Conservation (phyloP, 441 rosid genomes). For the Populus hybrid region DNA sequence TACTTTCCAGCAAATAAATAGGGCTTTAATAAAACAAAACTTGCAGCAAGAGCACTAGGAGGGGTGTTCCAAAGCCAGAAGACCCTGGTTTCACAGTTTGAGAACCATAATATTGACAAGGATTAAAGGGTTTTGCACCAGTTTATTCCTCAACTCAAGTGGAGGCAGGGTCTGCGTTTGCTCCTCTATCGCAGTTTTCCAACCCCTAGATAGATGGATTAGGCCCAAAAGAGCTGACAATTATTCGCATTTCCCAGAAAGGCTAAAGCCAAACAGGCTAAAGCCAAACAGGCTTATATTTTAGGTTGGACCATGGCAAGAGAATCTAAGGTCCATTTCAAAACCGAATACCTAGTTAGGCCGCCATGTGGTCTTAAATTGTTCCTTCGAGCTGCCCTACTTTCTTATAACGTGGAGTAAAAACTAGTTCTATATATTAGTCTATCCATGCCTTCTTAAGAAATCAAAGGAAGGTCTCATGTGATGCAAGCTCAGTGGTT, state of each 20-base stretch:
- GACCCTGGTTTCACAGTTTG: slow-evolving; percentile 48
- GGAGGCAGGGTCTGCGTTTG: background rate
- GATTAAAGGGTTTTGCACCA: background rate
- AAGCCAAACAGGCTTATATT: background rate
- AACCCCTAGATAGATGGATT: background rate
- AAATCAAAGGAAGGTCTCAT: background rate
- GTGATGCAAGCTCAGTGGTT: background rate
- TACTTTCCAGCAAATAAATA: too few relatives aligned
- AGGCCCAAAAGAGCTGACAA: background rate
- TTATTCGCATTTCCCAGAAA: background rate
- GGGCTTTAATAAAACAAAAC: slow-evolving; percentile 12
- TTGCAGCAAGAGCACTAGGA: slow-evolving; percentile 34
- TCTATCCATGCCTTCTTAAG: background rate
- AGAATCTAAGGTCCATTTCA: too few relatives aligned
- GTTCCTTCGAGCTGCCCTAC: background rate
- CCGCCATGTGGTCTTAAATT: background rate
- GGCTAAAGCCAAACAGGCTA: background rate
- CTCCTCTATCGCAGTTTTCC: background rate
- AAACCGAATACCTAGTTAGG: too few relatives aligned
- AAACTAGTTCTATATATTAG: background rate
- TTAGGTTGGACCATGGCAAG: background rate
- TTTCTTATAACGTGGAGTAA: background rate
- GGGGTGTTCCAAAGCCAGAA: slow-evolving; percentile 40
- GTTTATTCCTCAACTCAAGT: background rate
- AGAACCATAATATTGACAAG: slow-evolving; percentile 12